These are phyloP conservation scores for Blastomyces silverae DNA, from an alignment of 2,329 filamentous ascomycete species.

Conservation along the genomic window DNA sequence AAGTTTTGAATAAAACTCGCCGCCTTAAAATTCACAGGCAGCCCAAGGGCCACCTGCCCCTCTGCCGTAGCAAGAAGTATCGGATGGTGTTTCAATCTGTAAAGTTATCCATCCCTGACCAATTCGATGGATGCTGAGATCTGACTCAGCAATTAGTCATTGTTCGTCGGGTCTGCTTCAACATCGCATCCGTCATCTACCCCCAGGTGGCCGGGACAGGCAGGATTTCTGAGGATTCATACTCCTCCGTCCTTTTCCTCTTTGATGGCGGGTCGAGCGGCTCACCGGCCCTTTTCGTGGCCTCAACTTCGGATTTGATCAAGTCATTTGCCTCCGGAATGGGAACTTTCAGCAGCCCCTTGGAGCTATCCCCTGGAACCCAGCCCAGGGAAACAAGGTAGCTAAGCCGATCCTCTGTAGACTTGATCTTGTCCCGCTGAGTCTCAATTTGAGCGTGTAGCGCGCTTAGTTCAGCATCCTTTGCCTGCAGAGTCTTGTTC, in stretches of 20 bases:
- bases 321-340: not conserved
- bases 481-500: not conserved
- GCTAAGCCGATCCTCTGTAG: not conserved
- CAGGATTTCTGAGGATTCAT: not conserved
- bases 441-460: not conserved
- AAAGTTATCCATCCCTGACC: too few relatives aligned
- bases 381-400: not conserved
- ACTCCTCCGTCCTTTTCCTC: not conserved
- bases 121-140: too few relatives aligned
- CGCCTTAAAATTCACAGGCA: conserved; percentile 12
- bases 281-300: not conserved
- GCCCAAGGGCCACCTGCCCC: not conserved
- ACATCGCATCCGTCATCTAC: too few relatives aligned
- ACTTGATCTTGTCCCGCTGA: conserved; percentile 1
- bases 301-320: not conserved
- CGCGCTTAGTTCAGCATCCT: not conserved
- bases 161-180: not conserved
- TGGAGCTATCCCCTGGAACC: not conserved
- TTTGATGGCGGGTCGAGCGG: not conserved
- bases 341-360: not conserved
- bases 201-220: not conserved
- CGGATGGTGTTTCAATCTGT: too few relatives aligned
- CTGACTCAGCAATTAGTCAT: conserved; percentile 5
- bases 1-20: not conserved
- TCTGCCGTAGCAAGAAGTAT: not conserved